These are phyloP conservation scores for Colletotrichum tofieldiae DNA, from an alignment of 2,329 filamentous ascomycete genomes.

Conservation along the genomic window DNA sequence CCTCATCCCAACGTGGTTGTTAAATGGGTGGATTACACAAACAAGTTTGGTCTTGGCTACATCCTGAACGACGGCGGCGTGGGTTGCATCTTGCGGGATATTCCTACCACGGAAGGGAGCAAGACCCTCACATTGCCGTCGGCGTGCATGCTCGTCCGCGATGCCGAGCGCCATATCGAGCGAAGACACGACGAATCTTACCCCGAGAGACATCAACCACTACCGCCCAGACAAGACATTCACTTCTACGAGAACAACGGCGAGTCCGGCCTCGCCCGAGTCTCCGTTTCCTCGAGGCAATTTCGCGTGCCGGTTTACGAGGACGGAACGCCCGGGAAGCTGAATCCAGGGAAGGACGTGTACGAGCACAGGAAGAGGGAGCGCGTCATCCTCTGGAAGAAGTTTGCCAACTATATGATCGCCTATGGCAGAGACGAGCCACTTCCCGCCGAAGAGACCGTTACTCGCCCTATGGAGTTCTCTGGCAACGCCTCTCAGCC, in stretches of 20 bases:
- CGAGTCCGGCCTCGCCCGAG: constrained; percentile 73
- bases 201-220: constrained; percentile 71
- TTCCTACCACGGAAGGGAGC: constrained; percentile 66
- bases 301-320: constrained; percentile 71
- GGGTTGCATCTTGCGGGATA: constrained; percentile 76
- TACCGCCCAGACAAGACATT: constrained; percentile 76
- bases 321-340: constrained; percentile 73
- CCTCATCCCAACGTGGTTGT: constrained; percentile 76
- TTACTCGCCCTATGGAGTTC: constrained; percentile 54
- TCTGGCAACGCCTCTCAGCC: constrained; percentile 50
- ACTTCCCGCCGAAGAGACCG: constrained; percentile 62
- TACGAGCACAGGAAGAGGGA: constrained; percentile 78
- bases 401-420: constrained; percentile 83
- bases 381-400: constrained; percentile 79
- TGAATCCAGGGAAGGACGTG: constrained; percentile 74
- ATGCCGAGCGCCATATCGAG: constrained; percentile 80
- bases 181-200: constrained; percentile 72
- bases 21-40: constrained; percentile 92
- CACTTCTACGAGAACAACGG: constrained; percentile 83
- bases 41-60: constrained; percentile 88
- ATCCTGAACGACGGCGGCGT: constrained; percentile 87
- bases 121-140: constrained; percentile 73
- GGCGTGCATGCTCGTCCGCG: constrained; percentile 79
- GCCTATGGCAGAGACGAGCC: constrained; percentile 81
- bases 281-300: constrained; percentile 75